phyloP scores from a whole-genome alignment of 2,329 filamentous ascomycete species.

The Hymenoscyphus infarciens region DNA sequence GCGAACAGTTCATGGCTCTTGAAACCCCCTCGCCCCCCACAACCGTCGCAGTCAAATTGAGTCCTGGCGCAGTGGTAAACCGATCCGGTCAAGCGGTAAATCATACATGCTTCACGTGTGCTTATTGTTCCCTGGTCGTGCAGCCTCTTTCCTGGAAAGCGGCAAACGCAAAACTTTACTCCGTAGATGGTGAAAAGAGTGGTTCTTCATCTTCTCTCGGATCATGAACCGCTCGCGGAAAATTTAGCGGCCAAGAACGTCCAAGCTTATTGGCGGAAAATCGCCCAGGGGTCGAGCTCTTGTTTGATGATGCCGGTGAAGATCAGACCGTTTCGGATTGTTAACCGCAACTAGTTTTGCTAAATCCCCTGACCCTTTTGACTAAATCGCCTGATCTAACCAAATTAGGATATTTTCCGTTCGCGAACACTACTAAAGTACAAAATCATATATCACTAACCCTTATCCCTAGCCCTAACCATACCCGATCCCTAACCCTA shows the following conservation, averaged over 20 bases:
- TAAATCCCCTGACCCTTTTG: no score
- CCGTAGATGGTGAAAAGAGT: no score
- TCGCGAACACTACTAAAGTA: no score
- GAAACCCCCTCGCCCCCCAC: neutral
- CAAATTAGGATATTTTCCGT: no score
- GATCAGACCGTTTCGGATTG: conserved; percentile 6
- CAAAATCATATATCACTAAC: no score
- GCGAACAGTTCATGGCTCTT: neutral
- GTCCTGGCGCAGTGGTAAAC: neutral
- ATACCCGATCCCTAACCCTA: no score
- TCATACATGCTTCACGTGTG: conserved; percentile 6
- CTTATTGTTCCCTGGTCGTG: neutral
- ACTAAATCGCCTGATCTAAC: no score
- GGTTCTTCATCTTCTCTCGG: no score
- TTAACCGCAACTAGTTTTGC: neutral
- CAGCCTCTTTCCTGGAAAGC: neutral
- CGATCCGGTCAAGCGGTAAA: conserved; percentile 6
- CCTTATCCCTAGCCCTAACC: no score
- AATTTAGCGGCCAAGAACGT: neutral
- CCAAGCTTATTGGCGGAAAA: conserved; percentile 8
- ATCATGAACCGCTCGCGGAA: conserved; percentile 1
- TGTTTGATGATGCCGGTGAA: conserved; percentile 3
- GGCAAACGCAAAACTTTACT: no score
- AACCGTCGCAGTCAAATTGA: neutral
- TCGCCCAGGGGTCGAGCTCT: neutral